phyloP scores from a whole-genome alignment of 2,329 filamentous ascomycete species.

The Trichoderma oligosporum region DNA sequence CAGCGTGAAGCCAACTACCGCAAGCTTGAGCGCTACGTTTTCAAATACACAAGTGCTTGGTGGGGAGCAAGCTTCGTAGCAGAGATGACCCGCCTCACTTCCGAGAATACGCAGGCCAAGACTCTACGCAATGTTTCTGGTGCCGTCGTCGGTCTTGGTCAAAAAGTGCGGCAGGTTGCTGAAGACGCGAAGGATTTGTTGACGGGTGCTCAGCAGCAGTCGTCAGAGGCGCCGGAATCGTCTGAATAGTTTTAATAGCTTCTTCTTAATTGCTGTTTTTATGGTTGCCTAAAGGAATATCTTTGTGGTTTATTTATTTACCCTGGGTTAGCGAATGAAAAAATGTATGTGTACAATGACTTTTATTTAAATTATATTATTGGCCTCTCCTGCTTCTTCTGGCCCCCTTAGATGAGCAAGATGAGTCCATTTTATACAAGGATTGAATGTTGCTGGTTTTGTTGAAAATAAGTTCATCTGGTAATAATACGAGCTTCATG shows the following conservation, averaged over 20 bases:
- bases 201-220: constrained; percentile 1
- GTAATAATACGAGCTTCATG: too few species aligned
- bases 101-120: constrained; percentile 38
- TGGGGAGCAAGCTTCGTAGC: constrained; percentile 92
- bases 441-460: too few species aligned
- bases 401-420: neutral
- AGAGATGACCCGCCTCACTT: constrained; percentile 62
- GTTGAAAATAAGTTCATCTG: too few species aligned
- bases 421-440: neutral
- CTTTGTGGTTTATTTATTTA: neutral
- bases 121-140: constrained; percentile 41
- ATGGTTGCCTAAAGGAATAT: neutral
- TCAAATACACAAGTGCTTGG: constrained; percentile 96
- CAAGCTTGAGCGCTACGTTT: constrained; percentile 91
- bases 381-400: neutral
- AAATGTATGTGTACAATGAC: neutral
- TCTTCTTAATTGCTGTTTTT: neutral
- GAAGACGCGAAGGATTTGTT: constrained; percentile 29
- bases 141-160: constrained; percentile 33
- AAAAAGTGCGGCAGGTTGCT: constrained; percentile 28
- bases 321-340: constrained; percentile 11
- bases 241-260: neutral
- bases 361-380: neutral
- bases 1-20: constrained; percentile 82
- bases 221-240: neutral